Evolutionary conservation across 1,139 yeast species (phyloP).

Genomic region (Blastobotrys arbuscula): DNA sequence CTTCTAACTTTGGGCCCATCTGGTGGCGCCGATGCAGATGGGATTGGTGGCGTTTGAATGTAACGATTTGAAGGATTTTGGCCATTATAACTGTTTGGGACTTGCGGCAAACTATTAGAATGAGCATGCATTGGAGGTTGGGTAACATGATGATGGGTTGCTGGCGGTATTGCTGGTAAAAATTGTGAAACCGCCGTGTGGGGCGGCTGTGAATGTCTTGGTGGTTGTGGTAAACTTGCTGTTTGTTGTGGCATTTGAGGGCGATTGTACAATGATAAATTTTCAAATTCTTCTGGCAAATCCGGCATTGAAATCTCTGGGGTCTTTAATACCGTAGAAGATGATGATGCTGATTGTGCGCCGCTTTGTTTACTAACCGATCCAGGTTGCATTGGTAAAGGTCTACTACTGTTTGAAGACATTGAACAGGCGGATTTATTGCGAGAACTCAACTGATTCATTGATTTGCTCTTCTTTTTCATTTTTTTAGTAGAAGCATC

Average conservation of each 20-base stretch:
- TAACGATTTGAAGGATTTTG: background rate
- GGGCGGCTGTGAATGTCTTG: constrained; percentile 3
- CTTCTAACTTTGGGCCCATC: constrained; percentile 1
- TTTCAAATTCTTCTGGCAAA: constrained; percentile 12
- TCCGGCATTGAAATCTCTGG: constrained; percentile 10
- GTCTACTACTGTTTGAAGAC: background rate
- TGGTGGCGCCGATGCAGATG: constrained; percentile 6
- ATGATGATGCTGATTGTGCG: background rate
- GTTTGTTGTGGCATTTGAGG: background rate
- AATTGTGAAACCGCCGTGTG: constrained; percentile 4
- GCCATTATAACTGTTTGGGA: constrained; percentile 9
- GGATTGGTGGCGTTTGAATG: constrained; percentile 4
- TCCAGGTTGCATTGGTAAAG: constrained; percentile 12
- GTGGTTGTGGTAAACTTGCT: background rate
- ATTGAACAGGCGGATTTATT: constrained; percentile 1
- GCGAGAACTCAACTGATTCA: background rate
- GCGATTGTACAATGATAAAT: constrained; percentile 5
- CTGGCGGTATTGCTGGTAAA: constrained; percentile 2
- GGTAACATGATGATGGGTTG: constrained; percentile 3
- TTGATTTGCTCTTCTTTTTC: constrained; percentile 4
- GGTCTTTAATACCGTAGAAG: background rate
- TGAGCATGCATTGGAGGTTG: constrained; percentile 7
- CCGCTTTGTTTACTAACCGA: background rate
- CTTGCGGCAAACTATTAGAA: constrained; percentile 6
- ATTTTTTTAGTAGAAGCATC: background rate